Evolutionary conservation across 2,329 filamentous ascomycete species (phyloP), one percentile per base, ranked within the genome.

Genomic region (Elsinoe arachidis): DNA sequence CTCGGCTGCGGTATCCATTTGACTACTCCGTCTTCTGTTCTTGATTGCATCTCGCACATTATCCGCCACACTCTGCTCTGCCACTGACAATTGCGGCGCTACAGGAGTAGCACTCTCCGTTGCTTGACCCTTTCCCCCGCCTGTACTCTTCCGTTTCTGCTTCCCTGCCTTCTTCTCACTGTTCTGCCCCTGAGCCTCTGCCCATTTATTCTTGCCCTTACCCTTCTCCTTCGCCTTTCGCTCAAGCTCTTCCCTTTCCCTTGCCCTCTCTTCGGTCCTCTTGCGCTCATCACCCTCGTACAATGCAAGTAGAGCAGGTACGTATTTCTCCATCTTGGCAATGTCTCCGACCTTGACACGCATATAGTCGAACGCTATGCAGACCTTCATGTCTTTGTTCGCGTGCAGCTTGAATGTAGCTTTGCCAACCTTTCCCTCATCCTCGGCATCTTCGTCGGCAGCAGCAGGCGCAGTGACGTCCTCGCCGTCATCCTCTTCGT

Each of bases 361-460:
- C 87, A 92, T 92, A 63, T 88, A 83, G 67, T 93, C 88, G 69
- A 90, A 90, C 1, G 85, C 88, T 57, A 90, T 79, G 58, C 88
- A 77, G 14, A 89, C 81, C 38, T 84, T 82, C 74, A 84, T 80
- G 60, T 82, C 77, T 17, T 71, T 73, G 5, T 69, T 72, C 14
- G 77, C 70, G 64, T 66, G 67, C 61, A 70, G 65, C 34, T 64
- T 67, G 23, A 69, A 65, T 1, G 64, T 63, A 14, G 38, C 63
- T 60, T 11, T 63, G 61, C 30, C 57, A 43, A 55, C 26, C 9
- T 53, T 37, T 5, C 41, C 30, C n/a, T 51, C 35, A 12, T n/a
- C 52, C 19, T 58, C 60, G 47, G 17, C 57, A 46, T 49, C 54
- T 12, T 63, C 63, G 26, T 61, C 63, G 17, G 47, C 60, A 5